These are phyloP conservation scores for Candida smagusa DNA, from an alignment of 1,139 yeast genomes.

Conservation along the genomic window DNA sequence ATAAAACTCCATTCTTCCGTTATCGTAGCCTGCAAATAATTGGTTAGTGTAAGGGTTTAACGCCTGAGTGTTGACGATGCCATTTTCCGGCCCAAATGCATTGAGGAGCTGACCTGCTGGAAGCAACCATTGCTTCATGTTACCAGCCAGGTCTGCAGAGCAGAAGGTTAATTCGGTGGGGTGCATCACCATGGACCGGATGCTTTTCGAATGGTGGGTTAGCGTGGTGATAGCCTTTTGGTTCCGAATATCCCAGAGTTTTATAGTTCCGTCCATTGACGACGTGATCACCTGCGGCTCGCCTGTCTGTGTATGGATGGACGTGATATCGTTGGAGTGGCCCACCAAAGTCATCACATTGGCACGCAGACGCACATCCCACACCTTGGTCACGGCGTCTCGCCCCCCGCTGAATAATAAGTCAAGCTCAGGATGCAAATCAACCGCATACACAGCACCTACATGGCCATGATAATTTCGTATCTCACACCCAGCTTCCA, in stretches of 20 bases:
- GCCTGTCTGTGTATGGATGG: slow-evolving; percentile 61
- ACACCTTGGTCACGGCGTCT: slow-evolving; percentile 80
- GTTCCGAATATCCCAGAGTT: slow-evolving; percentile 74
- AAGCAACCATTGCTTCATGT: slow-evolving; percentile 76
- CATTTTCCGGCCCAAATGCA: slow-evolving; percentile 45
- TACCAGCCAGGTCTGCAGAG: slow-evolving; percentile 78
- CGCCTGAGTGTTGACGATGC: slow-evolving; percentile 67
- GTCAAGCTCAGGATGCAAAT: slow-evolving; percentile 83
- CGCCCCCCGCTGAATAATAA: slow-evolving; percentile 87
- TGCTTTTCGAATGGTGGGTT: slow-evolving; percentile 83
- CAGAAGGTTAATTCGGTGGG: slow-evolving; percentile 70
- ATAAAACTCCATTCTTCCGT: slow-evolving; percentile 73
- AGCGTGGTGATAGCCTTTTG: slow-evolving; percentile 42
- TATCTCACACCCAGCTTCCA: slow-evolving; percentile 50
- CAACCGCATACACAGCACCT: slow-evolving; percentile 82
- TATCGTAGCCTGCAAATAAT: slow-evolving; percentile 79
- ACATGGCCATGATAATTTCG: slow-evolving; percentile 93
- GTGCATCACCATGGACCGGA: slow-evolving; percentile 69
- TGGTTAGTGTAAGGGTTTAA: slow-evolving; percentile 63
- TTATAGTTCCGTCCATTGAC: slow-evolving; percentile 79
- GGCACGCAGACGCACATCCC: slow-evolving; percentile 87
- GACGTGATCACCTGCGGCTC: slow-evolving; percentile 87
- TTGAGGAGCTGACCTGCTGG: slow-evolving; percentile 70
- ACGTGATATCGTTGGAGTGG: slow-evolving; percentile 72
- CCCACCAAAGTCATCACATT: slow-evolving; percentile 80